Evolutionary conservation across 352 stramenopile genomes (phyloP), one percentile per base, ranked within the genome.

Genomic region (Plasmopara viticola): DNA sequence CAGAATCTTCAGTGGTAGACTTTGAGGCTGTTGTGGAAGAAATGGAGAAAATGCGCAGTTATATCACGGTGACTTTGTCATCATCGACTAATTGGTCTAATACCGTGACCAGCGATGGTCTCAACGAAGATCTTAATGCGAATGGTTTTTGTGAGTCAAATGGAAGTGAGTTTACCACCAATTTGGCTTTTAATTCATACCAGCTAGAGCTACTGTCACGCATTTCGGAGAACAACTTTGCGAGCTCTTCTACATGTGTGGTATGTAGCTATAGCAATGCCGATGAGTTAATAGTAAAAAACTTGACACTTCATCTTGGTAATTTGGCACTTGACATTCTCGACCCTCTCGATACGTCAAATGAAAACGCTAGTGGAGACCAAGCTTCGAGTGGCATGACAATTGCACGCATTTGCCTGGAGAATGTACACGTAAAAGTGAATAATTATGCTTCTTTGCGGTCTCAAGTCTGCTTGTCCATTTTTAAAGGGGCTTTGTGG

Each of bases 151-250:
- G 33, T 25, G 18, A 8, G 18, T 31, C 48, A 56, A 34, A 38
- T 31, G 41, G 31, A 50, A 56, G 0, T 20, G 12, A 14, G n/a
- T 17, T 2, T n/a, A 29, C n/a, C 18, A 46, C 42, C 4, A 61
- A 15, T 8, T 43, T 87, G 13, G 52, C 66, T 1, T 44, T 86
- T 1, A 80, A 89, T 53, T 68, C 74, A 7, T 73, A 81, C 28
- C 78, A 89, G 33, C 48, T 89, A 4, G 72, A 87, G 48, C 60
- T 90, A 12, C 44, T 87, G 8, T 60, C 62, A n/a, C 81, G 79
- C 18, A 63, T 90, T 35, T 35, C 78, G 2, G 64, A 83, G 28
- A 78, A 87, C 40, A 87, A 90, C 48, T 74, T 87, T 51, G 60
- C 51, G 13, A 56, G 56, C 9, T 40, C 51, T 12, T 60, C 78